Conservation (phyloP, 2,329 filamentous ascomycete genomes). For the Daldinia sp. region DNA sequence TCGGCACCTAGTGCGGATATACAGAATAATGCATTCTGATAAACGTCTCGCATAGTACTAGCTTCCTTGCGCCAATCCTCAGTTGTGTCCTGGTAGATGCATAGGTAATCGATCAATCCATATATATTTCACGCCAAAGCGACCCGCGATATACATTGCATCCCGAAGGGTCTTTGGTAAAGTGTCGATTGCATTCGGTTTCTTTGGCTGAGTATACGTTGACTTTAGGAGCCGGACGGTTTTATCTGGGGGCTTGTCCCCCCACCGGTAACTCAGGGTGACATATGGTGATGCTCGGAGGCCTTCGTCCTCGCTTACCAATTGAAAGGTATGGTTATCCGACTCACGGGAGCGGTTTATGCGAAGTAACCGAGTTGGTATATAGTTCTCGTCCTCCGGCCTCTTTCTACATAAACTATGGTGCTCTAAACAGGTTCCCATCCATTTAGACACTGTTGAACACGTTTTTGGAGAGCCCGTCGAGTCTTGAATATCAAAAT, state of each 20-base stretch:
- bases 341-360: neutral
- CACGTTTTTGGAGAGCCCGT: neutral
- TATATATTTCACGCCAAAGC: neutral
- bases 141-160: neutral
- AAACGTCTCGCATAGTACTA: constrained; percentile 16
- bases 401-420: neutral
- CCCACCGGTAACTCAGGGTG: neutral
- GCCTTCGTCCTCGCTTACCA: neutral
- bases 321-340: neutral
- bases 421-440: neutral
- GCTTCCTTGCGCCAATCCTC: constrained; percentile 20
- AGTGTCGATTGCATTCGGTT: neutral
- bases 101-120: neutral
- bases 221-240: neutral
- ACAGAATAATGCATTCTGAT: constrained; percentile 16
- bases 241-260: neutral
- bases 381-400: neutral
- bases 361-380: neutral
- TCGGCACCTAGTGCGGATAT: constrained; percentile 15
- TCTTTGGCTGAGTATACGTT: neutral
- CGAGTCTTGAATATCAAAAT: neutral
- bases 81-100: neutral
- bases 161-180: neutral
- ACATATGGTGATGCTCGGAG: neutral
- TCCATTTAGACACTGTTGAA: neutral